Evolutionary conservation across 345 rosid genomes (phyloP).

Genomic region (Alliaria petiolata): DNA sequence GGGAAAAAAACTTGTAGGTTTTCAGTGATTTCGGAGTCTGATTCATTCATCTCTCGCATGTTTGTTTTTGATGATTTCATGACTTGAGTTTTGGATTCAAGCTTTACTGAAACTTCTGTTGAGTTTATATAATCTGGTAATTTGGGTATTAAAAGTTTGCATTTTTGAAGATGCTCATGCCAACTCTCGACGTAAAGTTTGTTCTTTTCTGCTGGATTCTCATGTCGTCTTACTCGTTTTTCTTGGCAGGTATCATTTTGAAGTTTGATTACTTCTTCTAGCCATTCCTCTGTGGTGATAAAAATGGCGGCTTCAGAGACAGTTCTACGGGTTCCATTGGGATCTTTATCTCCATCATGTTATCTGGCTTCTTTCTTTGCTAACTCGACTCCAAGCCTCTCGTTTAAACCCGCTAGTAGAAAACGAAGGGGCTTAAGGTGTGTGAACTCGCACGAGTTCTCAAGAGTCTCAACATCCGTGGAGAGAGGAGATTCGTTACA

Average conservation of each 20-base stretch:
- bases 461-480: slow-evolving; percentile 9
- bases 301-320: slow-evolving; percentile 46
- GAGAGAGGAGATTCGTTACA: slow-evolving; percentile 9
- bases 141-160: not conserved
- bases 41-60: not conserved
- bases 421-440: slow-evolving; percentile 12
- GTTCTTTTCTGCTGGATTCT: not conserved
- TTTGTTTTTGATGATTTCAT: no score
- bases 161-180: not conserved
- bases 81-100: no score
- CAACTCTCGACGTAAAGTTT: slow-evolving; percentile 1
- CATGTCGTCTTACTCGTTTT: not conserved
- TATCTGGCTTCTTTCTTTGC: slow-evolving; percentile 21
- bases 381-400: slow-evolving; percentile 23
- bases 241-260: not conserved
- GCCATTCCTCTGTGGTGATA: not conserved
- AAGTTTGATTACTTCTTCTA: not conserved
- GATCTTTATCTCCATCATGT: slow-evolving; percentile 24
- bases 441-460: slow-evolving; percentile 4
- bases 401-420: slow-evolving; percentile 18
- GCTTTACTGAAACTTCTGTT: not conserved
- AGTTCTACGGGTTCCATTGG: slow-evolving; percentile 32
- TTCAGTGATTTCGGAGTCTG: not conserved
- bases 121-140: not conserved
- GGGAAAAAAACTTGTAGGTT: no score